phyloP scores from a whole-genome alignment of 768 basidiomycete species.

The Lactarius deliciosus region DNA sequence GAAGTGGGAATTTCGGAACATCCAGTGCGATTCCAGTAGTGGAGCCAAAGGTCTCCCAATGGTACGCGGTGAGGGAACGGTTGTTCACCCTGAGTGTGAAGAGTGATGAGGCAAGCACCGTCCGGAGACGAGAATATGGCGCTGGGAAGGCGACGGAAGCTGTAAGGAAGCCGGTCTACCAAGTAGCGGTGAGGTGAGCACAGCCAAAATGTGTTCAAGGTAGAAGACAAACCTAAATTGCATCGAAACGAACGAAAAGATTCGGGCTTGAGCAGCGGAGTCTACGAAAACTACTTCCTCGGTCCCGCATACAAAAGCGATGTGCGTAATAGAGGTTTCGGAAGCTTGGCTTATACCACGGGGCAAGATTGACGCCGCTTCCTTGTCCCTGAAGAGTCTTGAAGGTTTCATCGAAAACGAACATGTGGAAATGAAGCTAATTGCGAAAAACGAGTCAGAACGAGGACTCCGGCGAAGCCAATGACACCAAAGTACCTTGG shows the following conservation, averaged over 20 bases:
- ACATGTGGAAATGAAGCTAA: slow-evolving; percentile 44
- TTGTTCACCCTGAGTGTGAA: slow-evolving; percentile 28
- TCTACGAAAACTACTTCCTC: slow-evolving; percentile 58
- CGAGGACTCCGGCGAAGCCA: neutral
- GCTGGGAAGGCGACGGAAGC: slow-evolving; percentile 37
- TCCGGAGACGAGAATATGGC: slow-evolving; percentile 51
- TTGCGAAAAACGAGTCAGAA: neutral
- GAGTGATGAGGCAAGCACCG: slow-evolving; percentile 50
- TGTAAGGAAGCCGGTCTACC: slow-evolving; percentile 47
- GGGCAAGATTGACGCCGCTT: slow-evolving; percentile 40
- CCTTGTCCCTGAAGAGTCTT: slow-evolving; percentile 44
- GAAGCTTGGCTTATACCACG: slow-evolving; percentile 43
- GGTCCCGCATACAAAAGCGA: slow-evolving; percentile 47
- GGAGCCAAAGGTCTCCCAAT: slow-evolving; percentile 58
- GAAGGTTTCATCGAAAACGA: slow-evolving; percentile 48
- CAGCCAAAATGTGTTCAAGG: no score
- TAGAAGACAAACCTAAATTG: slow-evolving; percentile 48
- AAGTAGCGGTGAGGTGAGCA: neutral
- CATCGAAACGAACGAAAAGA: slow-evolving; percentile 55
- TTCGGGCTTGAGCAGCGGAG: slow-evolving; percentile 41
- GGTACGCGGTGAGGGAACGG: slow-evolving; percentile 43
- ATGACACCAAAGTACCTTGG: slow-evolving; percentile 38
- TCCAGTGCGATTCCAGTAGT: slow-evolving; percentile 44
- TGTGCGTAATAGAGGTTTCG: slow-evolving; percentile 35
- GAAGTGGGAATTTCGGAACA: slow-evolving; percentile 33